Percentiles rank a stretch among this genome's conserved stretches.
Evolutionary conservation across 2,329 filamentous ascomycete species (phyloP).

Genomic region (Alternaria postmessia): DNA sequence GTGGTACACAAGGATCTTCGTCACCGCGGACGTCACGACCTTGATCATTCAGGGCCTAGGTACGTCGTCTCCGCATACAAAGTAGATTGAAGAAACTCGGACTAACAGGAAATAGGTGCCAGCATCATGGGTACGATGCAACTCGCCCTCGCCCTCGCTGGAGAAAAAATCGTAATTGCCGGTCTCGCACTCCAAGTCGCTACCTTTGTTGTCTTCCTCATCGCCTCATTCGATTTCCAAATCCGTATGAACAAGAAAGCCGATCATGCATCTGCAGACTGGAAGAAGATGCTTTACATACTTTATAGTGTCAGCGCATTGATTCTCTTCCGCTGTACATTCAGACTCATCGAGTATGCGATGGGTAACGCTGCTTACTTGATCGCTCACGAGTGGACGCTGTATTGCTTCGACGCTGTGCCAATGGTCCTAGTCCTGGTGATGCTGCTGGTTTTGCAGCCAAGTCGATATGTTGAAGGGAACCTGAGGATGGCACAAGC

Average conservation of each 20-base stretch:
- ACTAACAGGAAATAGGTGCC: conserved; percentile 28
- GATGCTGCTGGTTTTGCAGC: conserved; percentile 44
- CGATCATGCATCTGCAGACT: conserved; percentile 5
- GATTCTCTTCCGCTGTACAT: conserved; percentile 60
- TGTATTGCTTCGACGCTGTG: conserved; percentile 59
- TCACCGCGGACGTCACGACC: conserved; percentile 39
- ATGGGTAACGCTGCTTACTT: conserved; percentile 58
- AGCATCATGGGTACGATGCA: conserved; percentile 47
- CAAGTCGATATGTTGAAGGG: conserved; percentile 27
- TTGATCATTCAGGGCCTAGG: conserved; percentile 43
- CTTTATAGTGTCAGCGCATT: conserved; percentile 59
- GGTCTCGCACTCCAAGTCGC: conserved; percentile 46
- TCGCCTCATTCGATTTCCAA: conserved; percentile 42
- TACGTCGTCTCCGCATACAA: conserved; percentile 12
- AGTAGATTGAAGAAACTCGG: neutral
- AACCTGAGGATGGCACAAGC: neutral
- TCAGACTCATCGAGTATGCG: conserved; percentile 61
- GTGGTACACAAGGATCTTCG: conserved; percentile 44
- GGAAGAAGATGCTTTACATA: conserved; percentile 43
- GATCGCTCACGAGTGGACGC: conserved; percentile 55
- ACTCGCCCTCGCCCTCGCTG: conserved; percentile 39
- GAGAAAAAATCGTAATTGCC: conserved; percentile 46
- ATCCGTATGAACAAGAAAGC: conserved; percentile 32
- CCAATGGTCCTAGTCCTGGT: conserved; percentile 56
- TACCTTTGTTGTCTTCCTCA: conserved; percentile 44